Conservation (phyloP, 805 yeast species). For the Spathaspora girioi region DNA sequence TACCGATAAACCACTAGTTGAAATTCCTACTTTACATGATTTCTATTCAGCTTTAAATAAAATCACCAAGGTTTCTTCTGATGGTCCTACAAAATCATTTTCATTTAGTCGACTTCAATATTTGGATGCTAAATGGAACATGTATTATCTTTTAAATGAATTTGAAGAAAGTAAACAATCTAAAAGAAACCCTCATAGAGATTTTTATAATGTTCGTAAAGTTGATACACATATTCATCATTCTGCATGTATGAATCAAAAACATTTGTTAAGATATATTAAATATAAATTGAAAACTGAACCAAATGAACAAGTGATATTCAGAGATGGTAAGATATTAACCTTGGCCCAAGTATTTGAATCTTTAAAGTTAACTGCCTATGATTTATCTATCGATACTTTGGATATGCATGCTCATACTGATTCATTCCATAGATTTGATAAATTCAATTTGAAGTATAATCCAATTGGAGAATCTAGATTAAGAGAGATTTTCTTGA, state of each 20-base stretch:
- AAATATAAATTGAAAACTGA: constrained; percentile 87
- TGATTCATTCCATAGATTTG: constrained; percentile 96
- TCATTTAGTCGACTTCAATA: constrained; percentile 92
- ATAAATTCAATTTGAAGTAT: constrained; percentile 93
- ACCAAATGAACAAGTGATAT: constrained; percentile 87
- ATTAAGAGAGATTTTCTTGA: constrained; percentile 89
- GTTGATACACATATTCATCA: constrained; percentile 99
- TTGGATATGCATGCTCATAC: constrained; percentile 99
- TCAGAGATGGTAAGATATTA: constrained; percentile 85
- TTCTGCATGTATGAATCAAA: constrained; percentile 98
- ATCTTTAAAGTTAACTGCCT: constrained; percentile 86
- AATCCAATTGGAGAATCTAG: constrained; percentile 98
- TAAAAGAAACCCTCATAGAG: constrained; percentile 93
- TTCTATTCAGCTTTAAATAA: constrained; percentile 80
- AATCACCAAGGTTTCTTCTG: constrained; percentile 72
- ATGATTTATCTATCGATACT: constrained; percentile 93
- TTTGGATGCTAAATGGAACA: constrained; percentile 94
- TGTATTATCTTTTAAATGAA: constrained; percentile 83
- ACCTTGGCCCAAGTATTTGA: constrained; percentile 88
- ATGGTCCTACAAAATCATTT: constrained; percentile 95
- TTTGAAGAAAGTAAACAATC: constrained; percentile 89
- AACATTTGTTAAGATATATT: constrained; percentile 89
- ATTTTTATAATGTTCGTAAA: constrained; percentile 92
- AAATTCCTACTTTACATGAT: constrained; percentile 81
- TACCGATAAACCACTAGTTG: constrained; percentile 36